Evolutionary conservation across 78 protist species (phyloP).

Genomic region (Emiliania huxleyi): DNA sequence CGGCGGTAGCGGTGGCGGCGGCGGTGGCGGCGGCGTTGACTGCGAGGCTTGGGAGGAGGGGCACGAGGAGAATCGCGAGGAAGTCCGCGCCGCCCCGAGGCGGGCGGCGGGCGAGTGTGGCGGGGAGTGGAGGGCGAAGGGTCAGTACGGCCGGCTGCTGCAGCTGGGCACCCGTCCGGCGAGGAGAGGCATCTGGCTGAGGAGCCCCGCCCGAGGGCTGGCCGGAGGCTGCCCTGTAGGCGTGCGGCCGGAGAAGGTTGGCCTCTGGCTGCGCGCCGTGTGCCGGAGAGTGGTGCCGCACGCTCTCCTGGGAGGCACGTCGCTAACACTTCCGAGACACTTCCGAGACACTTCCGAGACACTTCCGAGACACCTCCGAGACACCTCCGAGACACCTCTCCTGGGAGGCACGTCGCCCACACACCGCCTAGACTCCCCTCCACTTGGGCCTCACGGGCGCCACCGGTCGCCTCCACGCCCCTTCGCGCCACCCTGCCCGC

Average conservation of each 20-base stretch:
- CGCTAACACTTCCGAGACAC: too few relatives aligned
- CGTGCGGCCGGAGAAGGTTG: not conserved
- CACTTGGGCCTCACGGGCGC: not conserved
- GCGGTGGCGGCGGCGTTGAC: not conserved
- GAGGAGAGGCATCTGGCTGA: too few relatives aligned
- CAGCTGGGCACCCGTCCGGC: too few relatives aligned
- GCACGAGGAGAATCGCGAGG: not conserved
- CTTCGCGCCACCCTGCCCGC: too few relatives aligned
- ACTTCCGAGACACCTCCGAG: too few relatives aligned
- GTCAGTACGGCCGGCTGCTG: too few relatives aligned
- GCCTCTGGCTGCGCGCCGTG: not conserved
- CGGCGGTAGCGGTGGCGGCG: not conserved
- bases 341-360: too few relatives aligned
- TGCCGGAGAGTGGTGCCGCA: not conserved
- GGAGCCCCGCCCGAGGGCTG: not conserved
- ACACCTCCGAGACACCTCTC: not conserved
- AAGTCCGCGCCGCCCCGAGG: not conserved
- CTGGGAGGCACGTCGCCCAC: not conserved
- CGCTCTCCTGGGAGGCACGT: not conserved
- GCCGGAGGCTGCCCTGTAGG: too few relatives aligned
- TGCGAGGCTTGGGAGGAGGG: not conserved
- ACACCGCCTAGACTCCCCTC: not conserved
- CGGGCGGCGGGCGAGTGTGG: not conserved
- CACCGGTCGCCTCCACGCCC: too few relatives aligned
- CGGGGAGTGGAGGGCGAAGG: too few relatives aligned